Evolutionary conservation across 805 yeast genomes (phyloP).

Genomic region (Barnettozyma wickerhamii): DNA sequence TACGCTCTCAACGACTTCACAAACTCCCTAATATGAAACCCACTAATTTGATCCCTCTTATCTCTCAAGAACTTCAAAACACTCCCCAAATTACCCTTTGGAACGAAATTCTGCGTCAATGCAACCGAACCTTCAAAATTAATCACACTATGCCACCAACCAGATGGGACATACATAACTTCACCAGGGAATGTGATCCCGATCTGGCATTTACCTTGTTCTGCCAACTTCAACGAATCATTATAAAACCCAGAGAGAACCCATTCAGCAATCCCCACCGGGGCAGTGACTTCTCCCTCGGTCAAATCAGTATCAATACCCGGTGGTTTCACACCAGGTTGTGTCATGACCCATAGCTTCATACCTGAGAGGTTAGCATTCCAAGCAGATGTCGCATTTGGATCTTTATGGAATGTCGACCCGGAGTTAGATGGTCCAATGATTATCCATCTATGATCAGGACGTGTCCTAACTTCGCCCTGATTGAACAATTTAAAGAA

Average conservation of each 20-base stretch:
- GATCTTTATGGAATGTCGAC: constrained; percentile 90
- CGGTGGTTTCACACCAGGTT: constrained; percentile 73
- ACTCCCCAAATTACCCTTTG: constrained; percentile 52
- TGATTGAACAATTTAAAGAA: constrained; percentile 50
- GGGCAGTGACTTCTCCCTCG: constrained; percentile 87
- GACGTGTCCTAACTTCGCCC: constrained; percentile 44
- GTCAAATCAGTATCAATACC: constrained; percentile 75
- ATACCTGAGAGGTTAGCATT: constrained; percentile 70
- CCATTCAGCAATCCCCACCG: constrained; percentile 94
- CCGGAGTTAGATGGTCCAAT: constrained; percentile 82
- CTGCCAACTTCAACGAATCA: constrained; percentile 54
- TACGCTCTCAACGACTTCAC: constrained; percentile 32
- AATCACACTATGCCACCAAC: constrained; percentile 97
- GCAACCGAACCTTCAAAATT: constrained; percentile 82
- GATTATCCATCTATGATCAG: constrained; percentile 91
- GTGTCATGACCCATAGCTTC: constrained; percentile 87
- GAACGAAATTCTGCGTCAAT: constrained; percentile 85
- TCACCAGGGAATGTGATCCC: constrained; percentile 81
- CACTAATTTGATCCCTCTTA: constrained; percentile 71
- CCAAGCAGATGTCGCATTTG: constrained; percentile 90
- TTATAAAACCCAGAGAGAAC: constrained; percentile 75
- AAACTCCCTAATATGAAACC: constrained; percentile 61
- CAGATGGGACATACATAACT: constrained; percentile 86
- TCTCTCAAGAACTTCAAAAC: constrained; percentile 65
- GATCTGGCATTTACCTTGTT: constrained; percentile 46